These are phyloP conservation scores for Adenanthera pavonina DNA, from an alignment of 306 rosid species.

Conservation along the genomic window DNA sequence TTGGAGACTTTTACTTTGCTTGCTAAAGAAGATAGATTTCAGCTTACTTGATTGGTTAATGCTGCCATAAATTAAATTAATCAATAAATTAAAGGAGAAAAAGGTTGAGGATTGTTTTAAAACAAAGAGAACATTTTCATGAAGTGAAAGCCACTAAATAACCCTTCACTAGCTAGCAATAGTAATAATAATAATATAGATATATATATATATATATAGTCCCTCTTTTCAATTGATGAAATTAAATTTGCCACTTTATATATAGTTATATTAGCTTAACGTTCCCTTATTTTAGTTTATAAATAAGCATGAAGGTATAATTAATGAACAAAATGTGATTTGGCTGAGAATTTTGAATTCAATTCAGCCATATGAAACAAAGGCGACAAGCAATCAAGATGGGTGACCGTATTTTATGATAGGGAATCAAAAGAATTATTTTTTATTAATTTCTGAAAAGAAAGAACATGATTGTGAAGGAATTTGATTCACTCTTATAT, in stretches of 20 bases:
- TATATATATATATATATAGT: too few species aligned
- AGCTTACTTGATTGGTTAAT: neutral
- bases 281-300: too few species aligned
- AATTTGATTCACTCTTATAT: constrained; percentile 8
- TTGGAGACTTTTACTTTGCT: constrained; percentile 8
- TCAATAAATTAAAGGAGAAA: neutral
- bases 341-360: neutral
- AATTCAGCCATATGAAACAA: neutral
- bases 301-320: too few species aligned
- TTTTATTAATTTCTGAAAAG: neutral
- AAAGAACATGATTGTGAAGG: neutral
- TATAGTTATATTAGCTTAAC: neutral
- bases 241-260: neutral
- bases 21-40: neutral
- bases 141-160: constrained; percentile 39
- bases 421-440: too few species aligned
- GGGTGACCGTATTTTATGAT: neutral
- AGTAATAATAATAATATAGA: too few species aligned
- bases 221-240: neutral
- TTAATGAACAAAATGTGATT: neutral
- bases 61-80: neutral
- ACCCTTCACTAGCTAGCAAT: neutral
- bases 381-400: neutral
- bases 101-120: neutral
- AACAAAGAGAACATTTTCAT: constrained; percentile 13